A percentile compares a stretch with the other conserved stretches of the same genome.
Evolutionary conservation across 441 rosid genomes (phyloP).

Genomic region (Mallotus repandus): DNA sequence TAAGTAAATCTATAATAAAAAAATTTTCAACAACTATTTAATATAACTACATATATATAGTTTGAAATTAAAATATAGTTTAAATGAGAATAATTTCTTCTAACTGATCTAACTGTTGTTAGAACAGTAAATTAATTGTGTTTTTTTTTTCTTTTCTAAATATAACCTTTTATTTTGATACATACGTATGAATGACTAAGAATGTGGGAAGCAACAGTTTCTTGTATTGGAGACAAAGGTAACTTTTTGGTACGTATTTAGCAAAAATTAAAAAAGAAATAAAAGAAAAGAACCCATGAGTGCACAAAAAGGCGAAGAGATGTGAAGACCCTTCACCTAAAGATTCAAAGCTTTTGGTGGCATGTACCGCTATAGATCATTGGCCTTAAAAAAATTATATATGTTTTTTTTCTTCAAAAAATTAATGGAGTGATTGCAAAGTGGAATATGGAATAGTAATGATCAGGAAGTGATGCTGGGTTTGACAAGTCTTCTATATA

Average conservation of each 20-base stretch:
- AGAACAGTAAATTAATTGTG: too few species aligned
- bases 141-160: too few species aligned
- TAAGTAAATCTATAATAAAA: too few species aligned
- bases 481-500: neutral
- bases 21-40: too few species aligned
- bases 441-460: neutral
- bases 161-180: neutral
- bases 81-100: too few species aligned
- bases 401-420: too few species aligned
- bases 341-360: neutral
- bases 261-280: neutral
- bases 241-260: slow-evolving; percentile 6
- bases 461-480: too few species aligned
- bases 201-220: neutral
- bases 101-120: too few species aligned
- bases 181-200: neutral
- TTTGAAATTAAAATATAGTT: too few species aligned
- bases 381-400: neutral
- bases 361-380: too few species aligned
- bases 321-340: neutral
- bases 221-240: slow-evolving; percentile 14
- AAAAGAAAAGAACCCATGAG: neutral
- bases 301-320: neutral
- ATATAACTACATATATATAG: too few species aligned
- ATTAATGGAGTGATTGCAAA: slow-evolving; percentile 5